Evolutionary conservation across 352 stramenopile genomes (phyloP), one percentile per base, ranked within the genome.

Genomic region (Pythium phragmiticola): DNA sequence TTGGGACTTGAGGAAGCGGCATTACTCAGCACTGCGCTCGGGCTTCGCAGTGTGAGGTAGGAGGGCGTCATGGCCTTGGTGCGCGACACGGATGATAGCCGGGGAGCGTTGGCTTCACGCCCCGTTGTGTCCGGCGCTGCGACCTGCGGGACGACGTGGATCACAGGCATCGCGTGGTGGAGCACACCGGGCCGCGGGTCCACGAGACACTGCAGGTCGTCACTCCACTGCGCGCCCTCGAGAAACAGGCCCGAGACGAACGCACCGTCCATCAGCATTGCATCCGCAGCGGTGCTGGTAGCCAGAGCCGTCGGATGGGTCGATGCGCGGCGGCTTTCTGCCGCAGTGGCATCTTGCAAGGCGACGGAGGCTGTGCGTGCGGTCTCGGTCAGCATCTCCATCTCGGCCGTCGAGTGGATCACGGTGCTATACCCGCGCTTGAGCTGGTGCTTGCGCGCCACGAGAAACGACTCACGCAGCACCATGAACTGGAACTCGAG

Each of bases 141-240:
- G 45, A 59, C 54, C 23, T 79, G 74, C 0, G 92, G 86, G 19
- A 92, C 55, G 26, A 98, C 91, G 57, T 94, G 87, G 26, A 98
- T 91, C 13, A 89, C 63, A 19, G 94, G 91, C 73, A 98, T 90
- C 23, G 72, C 63, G 41, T 90, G 75, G 19, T 84, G 73, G 70
- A 92, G 85, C 12, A 86, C 63, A 5, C 82, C 82, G 11, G 83
- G 83, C 12, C 62, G 62, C 3, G 85, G 70, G 13, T 81, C 74
- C 7, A 75, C 79, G n/a, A 94, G 63, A 63, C 73, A 76, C 16
- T 75, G 67, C 4, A 72, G 51, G 28, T 87, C 71, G 19, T 74
- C 72, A 55, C 74, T 76, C 86, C 86, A 94, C 34, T 78, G 80
- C 1, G 77, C 86, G 19, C 83, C 81, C 70, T 95, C 84, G 8